phyloP scores from a whole-genome alignment of 306 rosid species.

The Vigna hirtella region DNA sequence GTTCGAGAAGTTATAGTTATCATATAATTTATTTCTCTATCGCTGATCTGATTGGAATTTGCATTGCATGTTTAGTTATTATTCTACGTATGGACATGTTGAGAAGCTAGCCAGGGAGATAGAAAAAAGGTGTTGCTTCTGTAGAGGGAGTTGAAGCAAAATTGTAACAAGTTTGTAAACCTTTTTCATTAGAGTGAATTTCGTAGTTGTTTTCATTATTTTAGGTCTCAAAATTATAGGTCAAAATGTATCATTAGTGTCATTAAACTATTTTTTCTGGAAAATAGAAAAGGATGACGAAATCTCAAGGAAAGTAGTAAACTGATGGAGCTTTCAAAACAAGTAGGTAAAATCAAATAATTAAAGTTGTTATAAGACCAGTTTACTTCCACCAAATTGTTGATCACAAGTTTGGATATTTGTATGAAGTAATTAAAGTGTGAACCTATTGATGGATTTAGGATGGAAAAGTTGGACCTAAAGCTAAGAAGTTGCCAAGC shows the following conservation, averaged over 20 bases:
- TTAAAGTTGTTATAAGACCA: too few species aligned
- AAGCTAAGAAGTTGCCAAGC: slow-evolving; percentile 47
- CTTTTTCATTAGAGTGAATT: not conserved
- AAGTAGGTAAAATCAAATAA: too few species aligned
- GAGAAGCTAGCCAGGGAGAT: slow-evolving; percentile 88
- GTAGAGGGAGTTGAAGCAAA: slow-evolving; percentile 95
- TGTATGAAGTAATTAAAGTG: too few species aligned
- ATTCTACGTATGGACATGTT: slow-evolving; percentile 91
- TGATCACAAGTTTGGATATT: too few species aligned
- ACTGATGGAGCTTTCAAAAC: too few species aligned
- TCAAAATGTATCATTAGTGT: too few species aligned
- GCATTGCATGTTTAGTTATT: slow-evolving; percentile 61
- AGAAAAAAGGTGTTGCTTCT: slow-evolving; percentile 74
- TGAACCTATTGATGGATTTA: not conserved
- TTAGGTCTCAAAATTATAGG: too few species aligned
- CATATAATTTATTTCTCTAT: not conserved
- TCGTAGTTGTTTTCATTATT: too few species aligned
- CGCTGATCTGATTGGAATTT: slow-evolving; percentile 35
- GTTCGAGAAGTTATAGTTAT: not conserved
- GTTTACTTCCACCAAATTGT: too few species aligned
- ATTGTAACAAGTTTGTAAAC: slow-evolving; percentile 76
- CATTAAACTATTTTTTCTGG: too few species aligned
- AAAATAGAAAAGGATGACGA: too few species aligned
- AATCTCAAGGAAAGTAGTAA: too few species aligned
- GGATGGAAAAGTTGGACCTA: slow-evolving; percentile 52